Conservation (phyloP, 1,139 yeast species). For the Yamadazyma membranifaciens region DNA sequence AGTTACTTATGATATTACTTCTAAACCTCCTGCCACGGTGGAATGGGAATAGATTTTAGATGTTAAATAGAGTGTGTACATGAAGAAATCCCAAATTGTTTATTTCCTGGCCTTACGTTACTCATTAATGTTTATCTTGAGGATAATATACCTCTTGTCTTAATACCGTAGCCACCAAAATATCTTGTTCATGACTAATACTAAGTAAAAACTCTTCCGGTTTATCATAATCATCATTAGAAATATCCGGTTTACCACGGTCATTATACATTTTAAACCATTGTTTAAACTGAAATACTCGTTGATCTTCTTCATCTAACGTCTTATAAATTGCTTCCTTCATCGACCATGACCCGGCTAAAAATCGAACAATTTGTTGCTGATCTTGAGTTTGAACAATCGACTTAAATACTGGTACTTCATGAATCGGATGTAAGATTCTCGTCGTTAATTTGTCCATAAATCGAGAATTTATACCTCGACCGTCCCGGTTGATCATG, state of each 20-base stretch:
- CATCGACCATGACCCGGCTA: constrained; percentile 70
- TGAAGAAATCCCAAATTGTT: no score
- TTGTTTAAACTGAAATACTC: constrained; percentile 49
- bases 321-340: constrained; percentile 77
- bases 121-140: background rate
- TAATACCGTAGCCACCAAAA: constrained; percentile 49
- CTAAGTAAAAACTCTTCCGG: constrained; percentile 54
- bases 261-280: constrained; percentile 54
- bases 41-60: constrained; percentile 83
- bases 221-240: constrained; percentile 26
- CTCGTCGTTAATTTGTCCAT: constrained; percentile 41
- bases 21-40: constrained; percentile 99
- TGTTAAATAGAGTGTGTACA: constrained; percentile 1
- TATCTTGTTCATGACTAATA: constrained; percentile 66
- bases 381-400: constrained; percentile 14
- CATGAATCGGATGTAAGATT: constrained; percentile 49
- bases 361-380: constrained; percentile 26
- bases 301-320: constrained; percentile 49
- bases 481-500: constrained; percentile 30
- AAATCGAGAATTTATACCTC: constrained; percentile 24
- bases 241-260: constrained; percentile 40
- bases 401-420: constrained; percentile 36
- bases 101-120: background rate
- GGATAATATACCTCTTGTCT: constrained; percentile 26
- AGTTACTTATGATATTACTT: constrained; percentile 97